Base-by-base conservation (phyloP, 495 filamentous ascomycete genomes). In the Xylaria grammica region DNA sequence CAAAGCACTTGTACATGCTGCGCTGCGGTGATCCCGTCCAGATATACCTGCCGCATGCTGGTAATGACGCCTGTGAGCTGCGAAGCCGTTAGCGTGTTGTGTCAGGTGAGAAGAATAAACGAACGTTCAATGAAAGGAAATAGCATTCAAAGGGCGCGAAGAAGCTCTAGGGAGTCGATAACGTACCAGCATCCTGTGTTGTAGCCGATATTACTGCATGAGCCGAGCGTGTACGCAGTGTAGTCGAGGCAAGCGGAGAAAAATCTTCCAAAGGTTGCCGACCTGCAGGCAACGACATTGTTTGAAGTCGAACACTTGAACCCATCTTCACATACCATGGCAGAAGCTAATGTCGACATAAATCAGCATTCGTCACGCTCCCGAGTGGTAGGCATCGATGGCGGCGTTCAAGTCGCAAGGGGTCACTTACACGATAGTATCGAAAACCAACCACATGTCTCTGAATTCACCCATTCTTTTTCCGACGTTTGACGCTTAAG, bases 121-220 rank as follows among this genome's bases (percentile, higher is more conserved):
- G 34, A 40, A 40, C 36, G 11, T 19, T 13, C 4, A 34, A 40
- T 2, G 1, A 13, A 24, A 20, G 27, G n/a, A 52, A 24, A 1
- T 19, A 11, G 46, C 27, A 42, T 20, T 11, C 3, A 50, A 49
- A 44, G 10, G 29, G 44, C 45, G 38, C 4, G 40, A 20, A 34
- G 29, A 10, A 13, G 26, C 26, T 20, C 15, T 32, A 13, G 51
- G 26, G 54, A 19, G 44, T 42, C 24, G 10, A 42, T 24, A 71
- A n/a, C 70, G 63, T 65, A 79, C 77, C 78, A 81, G 65, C 79
- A 81, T 0, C 78, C 79, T 0, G 77, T 78, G 8, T 59, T 57
- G 0, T 62, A 3, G 2, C 63, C 69, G 8, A 69, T 42, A 4
- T 36, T 65, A 0, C 17, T 24, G 55, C 78, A 81, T 1, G 40